phyloP scores from a whole-genome alignment of 106 monocot species.

The Chionographis japonica region DNA sequence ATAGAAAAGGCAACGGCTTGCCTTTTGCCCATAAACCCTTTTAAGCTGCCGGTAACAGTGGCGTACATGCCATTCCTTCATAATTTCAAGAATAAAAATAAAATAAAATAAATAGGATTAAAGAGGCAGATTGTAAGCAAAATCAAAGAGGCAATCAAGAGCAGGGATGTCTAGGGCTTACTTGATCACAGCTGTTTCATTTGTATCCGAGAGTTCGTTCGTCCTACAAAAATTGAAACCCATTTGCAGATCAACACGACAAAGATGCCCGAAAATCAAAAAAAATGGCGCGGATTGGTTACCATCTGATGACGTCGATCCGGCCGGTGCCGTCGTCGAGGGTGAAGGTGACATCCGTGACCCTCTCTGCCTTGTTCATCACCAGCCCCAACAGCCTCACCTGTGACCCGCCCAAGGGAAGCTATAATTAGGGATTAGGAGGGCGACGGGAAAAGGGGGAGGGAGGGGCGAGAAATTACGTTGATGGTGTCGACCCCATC shows the following conservation, averaged over 20 bases:
- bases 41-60: constrained; percentile 50
- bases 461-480: constrained; percentile 16
- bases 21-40: constrained; percentile 51
- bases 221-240: constrained; percentile 41
- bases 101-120: neutral
- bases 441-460: neutral
- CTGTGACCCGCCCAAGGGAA: constrained; percentile 23
- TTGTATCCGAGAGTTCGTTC: constrained; percentile 71
- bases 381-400: constrained; percentile 76
- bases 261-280: neutral
- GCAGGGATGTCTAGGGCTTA: constrained; percentile 19
- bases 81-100: neutral
- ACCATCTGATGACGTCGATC: constrained; percentile 61
- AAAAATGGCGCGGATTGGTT: constrained; percentile 9
- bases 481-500: constrained; percentile 74
- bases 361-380: constrained; percentile 63
- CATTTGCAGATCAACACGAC: neutral
- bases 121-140: neutral
- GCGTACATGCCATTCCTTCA: constrained; percentile 80
- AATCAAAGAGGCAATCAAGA: neutral
- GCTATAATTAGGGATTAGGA: neutral
- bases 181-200: constrained; percentile 77
- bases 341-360: constrained; percentile 76
- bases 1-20: constrained; percentile 56
- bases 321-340: constrained; percentile 88